Base-by-base conservation (phyloP, 2,329 filamentous ascomycete species). In the Alternaria sp. region DNA sequence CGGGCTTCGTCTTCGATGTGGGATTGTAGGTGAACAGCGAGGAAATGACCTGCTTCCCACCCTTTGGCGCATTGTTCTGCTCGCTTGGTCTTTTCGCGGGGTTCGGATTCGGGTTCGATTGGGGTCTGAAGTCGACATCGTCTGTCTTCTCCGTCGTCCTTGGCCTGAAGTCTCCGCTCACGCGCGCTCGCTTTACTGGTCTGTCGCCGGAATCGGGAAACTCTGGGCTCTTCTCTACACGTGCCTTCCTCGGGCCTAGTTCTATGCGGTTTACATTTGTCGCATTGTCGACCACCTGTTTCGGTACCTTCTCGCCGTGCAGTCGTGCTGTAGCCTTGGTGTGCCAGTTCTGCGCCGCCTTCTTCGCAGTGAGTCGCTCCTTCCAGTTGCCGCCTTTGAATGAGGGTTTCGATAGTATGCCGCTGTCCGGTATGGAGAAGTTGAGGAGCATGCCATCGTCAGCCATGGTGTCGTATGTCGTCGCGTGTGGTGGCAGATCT, bases 381-480 rank as follows among this genome's bases (percentile, higher is more conserved):
- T 92, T 91, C 96, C 96, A 99, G 72, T 89, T 88, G n/a, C 96
- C 96, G 70, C 96, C 96, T 78, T 91, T 96, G 80, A 96, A 92
- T 58, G 83, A 86, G 4, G 84, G 81, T 70, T 85, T 85, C 85
- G 86, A 84, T 63, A 89, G 86, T 57, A 92, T 78, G 12, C 91
- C 86, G 17, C 84, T 86, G 64, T 92, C 89, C 26, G 88, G 87
- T 61, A 97, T 84, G 72, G 93, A 90, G 78, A 98, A 97, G 74
- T 98, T 98, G 77, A 98, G 85, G 61, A 97, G 87, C 88, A 99
- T 91, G 71, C 93, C 93, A 89, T 97, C 92, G 84, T 98, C 94
- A 55, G 92, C 92, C 94, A 98, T 97, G 43, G 67, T 73, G 67
- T 53, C 51, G 28, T 49, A n/a, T 15, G 15, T 51, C 44, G 47